These are phyloP conservation scores for Hypoxylon sp. DNA, from an alignment of 2,329 filamentous ascomycete species.

Conservation along the genomic window DNA sequence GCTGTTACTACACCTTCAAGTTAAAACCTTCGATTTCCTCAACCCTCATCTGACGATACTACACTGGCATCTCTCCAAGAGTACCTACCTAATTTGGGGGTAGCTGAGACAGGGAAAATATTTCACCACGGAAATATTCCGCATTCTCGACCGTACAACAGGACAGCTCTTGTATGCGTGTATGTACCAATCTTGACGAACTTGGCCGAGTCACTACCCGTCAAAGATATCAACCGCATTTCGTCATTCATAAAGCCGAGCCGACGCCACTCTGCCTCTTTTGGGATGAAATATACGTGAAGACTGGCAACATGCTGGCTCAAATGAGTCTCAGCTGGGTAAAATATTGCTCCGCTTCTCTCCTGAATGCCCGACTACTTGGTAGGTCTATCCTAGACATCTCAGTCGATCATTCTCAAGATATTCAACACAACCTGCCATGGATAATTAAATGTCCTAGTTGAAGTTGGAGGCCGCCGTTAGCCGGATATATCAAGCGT, in stretches of 20 bases:
- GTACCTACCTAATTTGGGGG: background rate
- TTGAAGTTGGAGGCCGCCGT: background rate
- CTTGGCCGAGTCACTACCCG: background rate
- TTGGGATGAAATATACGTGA: conserved; percentile 17
- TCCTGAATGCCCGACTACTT: background rate
- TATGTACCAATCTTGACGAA: background rate
- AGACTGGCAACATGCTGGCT: conserved; percentile 4
- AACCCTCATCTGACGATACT: background rate
- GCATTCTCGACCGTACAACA: background rate
- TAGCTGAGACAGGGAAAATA: background rate
- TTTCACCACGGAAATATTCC: background rate
- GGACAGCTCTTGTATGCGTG: background rate
- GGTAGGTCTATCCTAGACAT: background rate
- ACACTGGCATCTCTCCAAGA: background rate
- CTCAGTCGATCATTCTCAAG: background rate
- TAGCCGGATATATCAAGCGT: background rate
- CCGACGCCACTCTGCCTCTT: background rate
- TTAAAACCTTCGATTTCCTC: background rate
- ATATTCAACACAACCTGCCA: background rate
- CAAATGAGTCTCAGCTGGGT: conserved; percentile 23
- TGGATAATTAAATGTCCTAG: background rate
- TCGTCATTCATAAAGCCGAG: conserved; percentile 15
- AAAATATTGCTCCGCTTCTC: conserved; percentile 24
- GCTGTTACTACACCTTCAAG: background rate
- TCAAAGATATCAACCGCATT: background rate